Evolutionary conservation across 352 stramenopile species (phyloP).

Genomic region (Peronospora belbahrii): DNA sequence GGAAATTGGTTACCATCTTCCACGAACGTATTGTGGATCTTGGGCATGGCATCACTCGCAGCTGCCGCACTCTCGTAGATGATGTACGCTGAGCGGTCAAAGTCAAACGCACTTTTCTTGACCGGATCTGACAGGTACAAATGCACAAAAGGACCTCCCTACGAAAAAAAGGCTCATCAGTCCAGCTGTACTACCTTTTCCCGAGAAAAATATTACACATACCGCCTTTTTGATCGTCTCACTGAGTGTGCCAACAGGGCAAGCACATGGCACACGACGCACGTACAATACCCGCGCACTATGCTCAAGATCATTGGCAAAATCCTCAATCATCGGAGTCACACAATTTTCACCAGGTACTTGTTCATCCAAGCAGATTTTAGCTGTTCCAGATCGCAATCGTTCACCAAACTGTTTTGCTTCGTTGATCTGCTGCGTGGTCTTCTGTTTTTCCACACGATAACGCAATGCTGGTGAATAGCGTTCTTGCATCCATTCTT

Average conservation of each 20-base stretch:
- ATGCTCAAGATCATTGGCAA: slow-evolving; percentile 73
- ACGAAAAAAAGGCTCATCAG: slow-evolving; percentile 1
- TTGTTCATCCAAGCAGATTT: slow-evolving; percentile 63
- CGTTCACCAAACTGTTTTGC: slow-evolving; percentile 72
- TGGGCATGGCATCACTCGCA: slow-evolving; percentile 62
- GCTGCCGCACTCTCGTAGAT: slow-evolving; percentile 69
- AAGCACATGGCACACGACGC: slow-evolving; percentile 72
- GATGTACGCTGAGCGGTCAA: slow-evolving; percentile 80
- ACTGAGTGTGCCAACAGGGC: slow-evolving; percentile 54
- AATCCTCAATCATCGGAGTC: slow-evolving; percentile 36
- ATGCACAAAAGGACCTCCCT: slow-evolving; percentile 70
- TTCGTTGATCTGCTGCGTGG: slow-evolving; percentile 55
- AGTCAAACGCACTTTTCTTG: slow-evolving; percentile 84
- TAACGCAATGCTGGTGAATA: slow-evolving; percentile 74
- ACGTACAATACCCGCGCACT: slow-evolving; percentile 73
- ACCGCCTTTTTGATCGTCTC: slow-evolving; percentile 82
- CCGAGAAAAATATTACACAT: slow-evolving; percentile 7
- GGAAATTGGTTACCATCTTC: slow-evolving; percentile 67
- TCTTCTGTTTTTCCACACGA: slow-evolving; percentile 58
- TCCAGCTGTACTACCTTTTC: not conserved
- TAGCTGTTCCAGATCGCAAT: slow-evolving; percentile 37
- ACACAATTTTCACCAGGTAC: slow-evolving; percentile 12
- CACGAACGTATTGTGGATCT: slow-evolving; percentile 84
- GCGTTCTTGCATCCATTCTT: slow-evolving; percentile 83
- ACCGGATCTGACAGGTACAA: slow-evolving; percentile 76